Base-by-base conservation (phyloP, 768 basidiomycete species). In the Kwoniella heveanensis region DNA sequence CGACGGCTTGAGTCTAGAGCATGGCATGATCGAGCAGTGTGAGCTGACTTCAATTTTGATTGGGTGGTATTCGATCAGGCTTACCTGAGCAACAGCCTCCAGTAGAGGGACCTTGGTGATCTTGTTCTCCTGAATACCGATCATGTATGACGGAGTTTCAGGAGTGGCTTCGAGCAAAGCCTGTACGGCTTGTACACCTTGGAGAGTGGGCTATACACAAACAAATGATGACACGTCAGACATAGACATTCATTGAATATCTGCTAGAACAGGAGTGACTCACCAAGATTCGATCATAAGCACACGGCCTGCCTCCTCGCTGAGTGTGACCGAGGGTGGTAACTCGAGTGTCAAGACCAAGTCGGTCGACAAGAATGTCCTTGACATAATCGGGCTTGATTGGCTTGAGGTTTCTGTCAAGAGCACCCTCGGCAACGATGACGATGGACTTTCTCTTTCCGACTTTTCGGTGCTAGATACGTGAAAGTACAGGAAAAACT, bases 361-460 rank as follows among this genome's bases (percentile, higher is more conserved):
- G 86, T 17, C 89, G 85, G 29, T 96, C 87, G 0, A 89, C 83
- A 12, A 98, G 86, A 37, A 99, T 86, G 22, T 91, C 85, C 81
- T 93, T 98, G 80, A 99, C 87, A 75, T 93, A 87, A 29, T 91
- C 90, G 19, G 92, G 88, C 48, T 85, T 88, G 77, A 99, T 97
- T n/a, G 92, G 92, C 27, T 95, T 88, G 50, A 98, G 85, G 71
- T 90, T 83, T 53, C 84, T 82, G 79, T 98, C 95, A 52, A 90
- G 87, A 10, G 96, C 95, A 24, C 96, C 96, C 81, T 99, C 96
- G 1, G 96, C 95, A 46, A 98, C 89, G 67, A 99, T 96, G 62
- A 99, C 92, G 68, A 99, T 96, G 1, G 95, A 98, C 83, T 95
- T 97, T 71, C 96, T 88, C 82, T 98, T 98, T 36, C 96, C 96